Base-by-base conservation (phyloP, 257 asterid genomes). In the Handroanthus guayacan region DNA sequence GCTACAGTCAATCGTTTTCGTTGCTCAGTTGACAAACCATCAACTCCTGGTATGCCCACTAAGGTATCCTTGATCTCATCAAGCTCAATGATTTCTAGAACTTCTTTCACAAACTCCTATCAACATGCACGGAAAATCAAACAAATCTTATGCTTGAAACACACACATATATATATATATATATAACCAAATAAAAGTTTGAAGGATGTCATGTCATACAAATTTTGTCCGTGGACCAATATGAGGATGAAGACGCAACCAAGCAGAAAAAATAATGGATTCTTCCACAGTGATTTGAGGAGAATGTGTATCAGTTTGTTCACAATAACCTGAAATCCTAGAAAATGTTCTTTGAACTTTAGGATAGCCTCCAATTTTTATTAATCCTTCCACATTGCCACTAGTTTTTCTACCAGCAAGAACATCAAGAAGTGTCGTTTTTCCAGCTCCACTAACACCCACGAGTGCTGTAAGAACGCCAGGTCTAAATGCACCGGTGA, bases 371-470 rank as follows among this genome's bases (percentile, higher is more conserved):
- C 82, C 81, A 11, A 83, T 58, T 77, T 38, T 76, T 62, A 83
- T 83, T 12, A 73, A 76, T 50, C 87, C 87, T 80, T 83, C 80
- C 47, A 83, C 54, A 31, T 8, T 41, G 17, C 87, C 87, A 5
- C 78, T 57, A 41, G 82, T 80, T 77, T 83, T 83, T 80, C 87
- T 77, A 45, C 87, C 87, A 73, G 84, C 57, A 17, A 83, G 84
- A 80, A 83, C 84, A 64, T 83, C 87, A 43, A 83, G 79, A 48
- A 83, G 84, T 31, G 87, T 83, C 13, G 84, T 83, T 69, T 83
- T 83, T 50, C 87, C 87, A 68, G 87, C 84, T 63, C 87, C 87
- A 64, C 87, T 83, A 34, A 83, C 87, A 34, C 87, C 87, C 84
- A 83, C 80, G 34, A 83, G 74, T 54, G 87, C 87, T 3, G 84